Evolutionary conservation across 176 grass and related monocot species (phyloP), one percentile per base, ranked within the genome.

Genomic region (Oryza coarctata): DNA sequence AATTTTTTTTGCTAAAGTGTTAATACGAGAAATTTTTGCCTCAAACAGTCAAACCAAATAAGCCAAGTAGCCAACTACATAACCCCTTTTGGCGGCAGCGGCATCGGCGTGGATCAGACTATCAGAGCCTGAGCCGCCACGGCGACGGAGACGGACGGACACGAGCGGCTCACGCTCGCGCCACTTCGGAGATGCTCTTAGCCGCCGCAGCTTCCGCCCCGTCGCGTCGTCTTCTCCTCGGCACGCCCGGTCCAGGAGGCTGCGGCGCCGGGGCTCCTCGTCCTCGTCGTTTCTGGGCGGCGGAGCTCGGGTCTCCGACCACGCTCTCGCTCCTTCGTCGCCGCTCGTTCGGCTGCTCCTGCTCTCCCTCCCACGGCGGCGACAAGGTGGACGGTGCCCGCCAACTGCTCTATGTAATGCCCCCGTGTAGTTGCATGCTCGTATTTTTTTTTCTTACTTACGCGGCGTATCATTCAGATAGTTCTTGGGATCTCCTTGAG

Each of bases 391-490:
- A 49, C 47, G 13, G 29, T 62, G 66, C 34, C 39, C 47, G 26
- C 43, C 47, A 74, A 9, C 50, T 64, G 80, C 79, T 86, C 71
- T 83, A 94, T 63, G 92, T 91, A 94, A 91, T 35, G 76, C 15
- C 61, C 6, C 13, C 52, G 17, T 2, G 28, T 28, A 44, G 7
- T 68, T 57, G 29, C 60, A 0, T 17, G 5, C 68, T 69, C 45
- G 9, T 62, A 7, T 63, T 43, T n/a, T 63, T 43, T n/a, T 27
- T 78, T 11, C 65, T 38, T 49, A 12, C 60, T 5, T 20, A 18
- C 14, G 3, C 13, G 38, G 15, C 36, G 4, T 61, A 44, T 27
- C 22, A 7, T 70, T 4, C 2, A 5, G 68, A 1, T 71, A 0
- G 43, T 68, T 57, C 2, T 83, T 22, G 10, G 12, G 49, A 52